These are phyloP conservation scores for Spergularia marina DNA, from an alignment of 148 eudicot species.

Conservation along the genomic window DNA sequence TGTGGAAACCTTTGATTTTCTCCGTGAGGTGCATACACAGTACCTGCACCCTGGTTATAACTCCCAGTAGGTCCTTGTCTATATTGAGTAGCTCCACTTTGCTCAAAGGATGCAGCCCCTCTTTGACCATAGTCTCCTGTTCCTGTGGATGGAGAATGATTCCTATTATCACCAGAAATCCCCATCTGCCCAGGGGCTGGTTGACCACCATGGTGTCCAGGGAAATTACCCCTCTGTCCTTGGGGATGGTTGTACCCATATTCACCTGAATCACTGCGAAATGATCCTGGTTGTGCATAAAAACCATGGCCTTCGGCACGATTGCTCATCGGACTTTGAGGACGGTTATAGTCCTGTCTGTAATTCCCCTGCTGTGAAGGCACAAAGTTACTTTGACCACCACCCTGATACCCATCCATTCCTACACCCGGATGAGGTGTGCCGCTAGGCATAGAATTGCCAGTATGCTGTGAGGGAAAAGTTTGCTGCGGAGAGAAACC, in stretches of 20 bases:
- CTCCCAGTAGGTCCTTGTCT: constrained; percentile 16
- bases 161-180: constrained; percentile 16
- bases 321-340: constrained; percentile 32
- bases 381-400: constrained; percentile 25
- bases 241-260: constrained; percentile 31
- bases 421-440: constrained; percentile 29
- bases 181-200: constrained; percentile 26
- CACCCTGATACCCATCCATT: constrained; percentile 31
- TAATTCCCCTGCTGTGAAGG: constrained; percentile 39
- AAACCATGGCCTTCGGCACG: constrained; percentile 16
- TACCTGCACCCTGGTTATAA: constrained; percentile 24
- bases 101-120: constrained; percentile 35
- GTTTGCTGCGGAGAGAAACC: constrained; percentile 21
- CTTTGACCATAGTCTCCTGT: constrained; percentile 43
- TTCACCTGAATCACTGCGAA: constrained; percentile 17
- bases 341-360: constrained; percentile 32
- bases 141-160: constrained; percentile 30
- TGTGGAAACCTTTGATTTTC: constrained; percentile 30
- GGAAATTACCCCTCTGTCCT: constrained; percentile 22
- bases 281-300: constrained; percentile 25
- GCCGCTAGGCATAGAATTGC: constrained; percentile 28
- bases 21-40: constrained; percentile 25
- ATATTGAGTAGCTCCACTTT: constrained; percentile 28
- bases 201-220: constrained; percentile 31
- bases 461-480: constrained; percentile 33